phyloP scores from a whole-genome alignment of 2,329 filamentous ascomycete genomes.

The Penicillium verrucosum region DNA sequence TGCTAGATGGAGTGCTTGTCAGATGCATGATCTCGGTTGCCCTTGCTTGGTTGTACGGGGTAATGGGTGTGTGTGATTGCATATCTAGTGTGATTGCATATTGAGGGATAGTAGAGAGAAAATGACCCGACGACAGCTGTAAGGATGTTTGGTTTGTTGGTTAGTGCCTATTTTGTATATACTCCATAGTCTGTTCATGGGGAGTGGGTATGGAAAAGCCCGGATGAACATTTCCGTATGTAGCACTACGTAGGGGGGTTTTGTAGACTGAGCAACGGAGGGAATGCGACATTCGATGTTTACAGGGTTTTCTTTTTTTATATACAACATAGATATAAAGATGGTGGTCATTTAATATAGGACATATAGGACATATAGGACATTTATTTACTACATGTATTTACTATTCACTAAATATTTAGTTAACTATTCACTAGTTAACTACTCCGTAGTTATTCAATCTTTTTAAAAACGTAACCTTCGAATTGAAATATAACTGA shows the following conservation, averaged over 20 bases:
- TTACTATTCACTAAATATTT: not conserved
- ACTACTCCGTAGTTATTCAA: too few species aligned
- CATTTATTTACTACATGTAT: not conserved
- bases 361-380: not conserved
- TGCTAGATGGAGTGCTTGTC: not conserved
- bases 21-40: slow-evolving; percentile 6
- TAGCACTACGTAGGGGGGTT: not conserved
- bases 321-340: not conserved
- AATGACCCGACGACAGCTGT: not conserved
- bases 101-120: not conserved
- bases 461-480: not conserved
- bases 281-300: not conserved
- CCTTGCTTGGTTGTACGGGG: slow-evolving; percentile 27
- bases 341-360: not conserved
- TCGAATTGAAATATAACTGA: not conserved
- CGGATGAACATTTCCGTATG: not conserved
- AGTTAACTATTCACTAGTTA: too few species aligned
- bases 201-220: not conserved
- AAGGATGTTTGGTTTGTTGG: not conserved
- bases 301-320: not conserved
- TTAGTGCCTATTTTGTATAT: not conserved
- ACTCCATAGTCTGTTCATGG: not conserved
- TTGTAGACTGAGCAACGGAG: slow-evolving; percentile 5
- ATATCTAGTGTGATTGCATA: not conserved
- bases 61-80: slow-evolving; percentile 10